A percentile compares a stretch with the other conserved stretches of the same genome.
These are phyloP conservation scores for Moricandia moricandioides DNA, from an alignment of 345 rosid genomes.

Conservation along the genomic window DNA sequence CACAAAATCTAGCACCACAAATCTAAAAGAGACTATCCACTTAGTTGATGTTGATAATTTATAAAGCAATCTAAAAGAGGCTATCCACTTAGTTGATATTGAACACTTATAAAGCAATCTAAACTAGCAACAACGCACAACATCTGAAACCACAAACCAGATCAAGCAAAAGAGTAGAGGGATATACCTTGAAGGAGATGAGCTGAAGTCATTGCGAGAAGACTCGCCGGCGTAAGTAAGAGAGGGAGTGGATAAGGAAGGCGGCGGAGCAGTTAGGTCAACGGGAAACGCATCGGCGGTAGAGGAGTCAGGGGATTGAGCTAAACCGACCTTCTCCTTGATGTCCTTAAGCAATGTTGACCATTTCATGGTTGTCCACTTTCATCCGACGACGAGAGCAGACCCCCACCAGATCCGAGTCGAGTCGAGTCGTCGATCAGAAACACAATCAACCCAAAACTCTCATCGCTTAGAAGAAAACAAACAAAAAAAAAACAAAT, in stretches of 20 bases:
- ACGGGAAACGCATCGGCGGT: conserved; percentile 40
- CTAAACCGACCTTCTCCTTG: conserved; percentile 92
- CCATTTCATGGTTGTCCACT: conserved; percentile 91
- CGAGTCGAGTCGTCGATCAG: conserved; percentile 42
- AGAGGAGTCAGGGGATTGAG: conserved; percentile 61
- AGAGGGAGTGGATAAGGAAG: conserved; percentile 43
- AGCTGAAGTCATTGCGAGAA: conserved; percentile 40
- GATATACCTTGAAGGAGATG: conserved; percentile 65
- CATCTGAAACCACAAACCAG: background rate
- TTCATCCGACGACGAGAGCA: conserved; percentile 50
- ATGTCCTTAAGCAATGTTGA: conserved; percentile 94
- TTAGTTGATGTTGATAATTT: background rate
- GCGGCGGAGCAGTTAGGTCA: conserved; percentile 52
- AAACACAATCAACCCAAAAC: background rate
- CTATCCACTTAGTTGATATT: background rate
- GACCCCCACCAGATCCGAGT: conserved; percentile 27
- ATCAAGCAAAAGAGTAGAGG: conserved; percentile 20
- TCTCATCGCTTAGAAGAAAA: background rate
- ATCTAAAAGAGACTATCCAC: background rate
- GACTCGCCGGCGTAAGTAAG: conserved; percentile 38
- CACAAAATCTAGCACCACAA: background rate
- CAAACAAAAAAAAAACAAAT: background rate
- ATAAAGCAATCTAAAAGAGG: background rate
- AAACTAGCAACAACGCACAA: conserved; percentile 6
- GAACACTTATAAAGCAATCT: background rate